phyloP scores from a whole-genome alignment of 1,284 basidiomycete species.

The Melampsora larici-populina region DNA sequence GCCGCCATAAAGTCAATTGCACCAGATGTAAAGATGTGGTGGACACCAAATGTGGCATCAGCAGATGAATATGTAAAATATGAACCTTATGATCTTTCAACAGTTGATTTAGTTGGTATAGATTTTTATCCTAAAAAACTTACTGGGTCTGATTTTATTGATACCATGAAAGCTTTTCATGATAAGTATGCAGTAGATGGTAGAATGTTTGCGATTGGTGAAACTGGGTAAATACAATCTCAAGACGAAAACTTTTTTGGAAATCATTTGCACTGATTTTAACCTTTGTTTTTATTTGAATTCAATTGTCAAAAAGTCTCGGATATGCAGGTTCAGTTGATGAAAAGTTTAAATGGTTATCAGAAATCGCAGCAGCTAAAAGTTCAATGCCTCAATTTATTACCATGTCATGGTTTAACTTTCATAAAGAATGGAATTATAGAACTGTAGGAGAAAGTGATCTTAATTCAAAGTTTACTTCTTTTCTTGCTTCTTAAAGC shows the following conservation, averaged over 20 bases:
- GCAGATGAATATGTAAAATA: conserved; percentile 49
- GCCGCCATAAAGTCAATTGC: conserved; percentile 50
- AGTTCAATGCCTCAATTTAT: conserved; percentile 51
- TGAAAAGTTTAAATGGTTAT: conserved; percentile 50
- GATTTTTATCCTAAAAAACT: conserved; percentile 50
- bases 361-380: conserved; percentile 47
- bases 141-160: conserved; percentile 46
- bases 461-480: not conserved
- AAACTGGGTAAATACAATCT: conserved; percentile 48
- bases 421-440: conserved; percentile 47
- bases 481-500: not conserved
- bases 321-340: conserved; percentile 46
- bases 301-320: conserved; percentile 35
- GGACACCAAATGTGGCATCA: conserved; percentile 49
- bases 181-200: conserved; percentile 50
- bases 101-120: conserved; percentile 52
- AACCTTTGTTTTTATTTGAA: no score
- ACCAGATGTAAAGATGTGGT: conserved; percentile 51
- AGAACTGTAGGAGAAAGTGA: conserved; percentile 44
- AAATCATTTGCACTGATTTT: no score
- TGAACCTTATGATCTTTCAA: conserved; percentile 50
- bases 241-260: not conserved
- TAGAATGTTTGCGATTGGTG: conserved; percentile 54
- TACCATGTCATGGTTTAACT: conserved; percentile 54
- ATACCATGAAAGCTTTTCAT: conserved; percentile 53